phyloP scores from a whole-genome alignment of 371 early-diverging fungal species.

The Mycotypha africana region DNA sequence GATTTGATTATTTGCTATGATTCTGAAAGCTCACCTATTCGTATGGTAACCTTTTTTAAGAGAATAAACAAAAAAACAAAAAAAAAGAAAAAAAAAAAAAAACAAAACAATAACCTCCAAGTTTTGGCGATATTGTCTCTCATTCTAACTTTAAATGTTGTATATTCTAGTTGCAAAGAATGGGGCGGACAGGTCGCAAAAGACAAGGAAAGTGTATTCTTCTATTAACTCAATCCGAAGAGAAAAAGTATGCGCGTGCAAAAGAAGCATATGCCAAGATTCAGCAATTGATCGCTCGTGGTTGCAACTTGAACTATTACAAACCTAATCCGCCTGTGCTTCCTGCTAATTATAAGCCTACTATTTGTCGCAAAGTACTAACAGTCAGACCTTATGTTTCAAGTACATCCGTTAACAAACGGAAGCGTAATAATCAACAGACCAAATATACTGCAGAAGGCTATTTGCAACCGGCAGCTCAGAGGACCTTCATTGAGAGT shows the following conservation, averaged over 20 bases:
- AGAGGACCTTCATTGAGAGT: conserved; percentile 1
- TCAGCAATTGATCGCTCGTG: conserved; percentile 40
- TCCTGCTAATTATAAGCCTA: conserved; percentile 43
- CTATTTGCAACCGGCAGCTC: background rate
- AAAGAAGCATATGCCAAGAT: conserved; percentile 56
- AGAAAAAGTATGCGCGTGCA: conserved; percentile 58
- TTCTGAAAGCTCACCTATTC: conserved; percentile 75
- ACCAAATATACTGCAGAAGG: conserved; percentile 2
- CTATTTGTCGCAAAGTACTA: conserved; percentile 23
- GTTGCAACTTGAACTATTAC: conserved; percentile 14
- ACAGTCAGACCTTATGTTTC: conserved; percentile 19
- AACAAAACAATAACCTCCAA: too few relatives aligned
- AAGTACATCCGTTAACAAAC: background rate
- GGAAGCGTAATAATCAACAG: background rate
- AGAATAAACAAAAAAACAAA: too few relatives aligned
- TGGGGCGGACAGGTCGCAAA: conserved; percentile 93
- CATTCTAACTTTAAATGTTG: background rate
- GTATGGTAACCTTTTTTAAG: conserved; percentile 48
- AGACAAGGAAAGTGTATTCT: conserved; percentile 80
- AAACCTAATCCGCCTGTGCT: conserved; percentile 34
- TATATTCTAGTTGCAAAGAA: conserved; percentile 78
- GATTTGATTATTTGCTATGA: conserved; percentile 94
- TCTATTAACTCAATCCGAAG: conserved; percentile 79
- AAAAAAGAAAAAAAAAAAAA: background rate
- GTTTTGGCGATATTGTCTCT: too few relatives aligned